phyloP scores from a whole-genome alignment of 2,329 filamentous ascomycete genomes.

The Botrytis cinerea region DNA sequence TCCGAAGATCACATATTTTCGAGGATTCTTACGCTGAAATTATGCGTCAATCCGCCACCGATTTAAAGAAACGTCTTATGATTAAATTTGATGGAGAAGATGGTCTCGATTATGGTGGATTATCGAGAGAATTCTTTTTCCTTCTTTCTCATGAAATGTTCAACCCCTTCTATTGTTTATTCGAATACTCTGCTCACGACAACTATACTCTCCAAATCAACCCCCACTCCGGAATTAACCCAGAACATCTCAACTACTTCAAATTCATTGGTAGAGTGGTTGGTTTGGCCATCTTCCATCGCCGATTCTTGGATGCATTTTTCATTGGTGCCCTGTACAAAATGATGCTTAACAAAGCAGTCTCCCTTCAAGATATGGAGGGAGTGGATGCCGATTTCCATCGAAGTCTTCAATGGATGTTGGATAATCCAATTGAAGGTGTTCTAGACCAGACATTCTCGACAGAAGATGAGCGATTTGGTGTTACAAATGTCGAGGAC shows the following conservation, averaged over 20 bases:
- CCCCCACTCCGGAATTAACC: conserved; percentile 98
- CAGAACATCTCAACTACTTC: conserved; percentile 99
- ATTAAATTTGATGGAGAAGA: conserved; percentile 99
- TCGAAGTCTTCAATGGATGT: conserved; percentile 92
- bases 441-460: conserved; percentile 95
- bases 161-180: conserved; percentile 98
- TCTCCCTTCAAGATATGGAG: conserved; percentile 93
- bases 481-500: conserved; percentile 90
- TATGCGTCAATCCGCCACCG: conserved; percentile 90
- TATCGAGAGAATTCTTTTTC: conserved; percentile 99
- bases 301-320: conserved; percentile 96
- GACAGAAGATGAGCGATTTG: conserved; percentile 95
- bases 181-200: conserved; percentile 99
- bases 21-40: conserved; percentile 99
- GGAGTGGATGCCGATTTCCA: conserved; percentile 98
- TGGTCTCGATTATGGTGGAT: conserved; percentile 93
- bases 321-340: conserved; percentile 99
- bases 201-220: conserved; percentile 99
- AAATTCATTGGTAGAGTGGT: conserved; percentile 99
- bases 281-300: conserved; percentile 95
- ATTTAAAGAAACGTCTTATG: conserved; percentile 98
- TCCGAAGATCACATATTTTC: conserved; percentile 94
- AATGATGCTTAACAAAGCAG: conserved; percentile 95
- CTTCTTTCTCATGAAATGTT: conserved; percentile 99
- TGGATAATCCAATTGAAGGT: conserved; percentile 96